A percentile compares a stretch with the other conserved stretches of the same genome.
These are phyloP conservation scores for Aegilops longissima DNA, from an alignment of 176 grass and related monocot genomes.

Conservation along the genomic window DNA sequence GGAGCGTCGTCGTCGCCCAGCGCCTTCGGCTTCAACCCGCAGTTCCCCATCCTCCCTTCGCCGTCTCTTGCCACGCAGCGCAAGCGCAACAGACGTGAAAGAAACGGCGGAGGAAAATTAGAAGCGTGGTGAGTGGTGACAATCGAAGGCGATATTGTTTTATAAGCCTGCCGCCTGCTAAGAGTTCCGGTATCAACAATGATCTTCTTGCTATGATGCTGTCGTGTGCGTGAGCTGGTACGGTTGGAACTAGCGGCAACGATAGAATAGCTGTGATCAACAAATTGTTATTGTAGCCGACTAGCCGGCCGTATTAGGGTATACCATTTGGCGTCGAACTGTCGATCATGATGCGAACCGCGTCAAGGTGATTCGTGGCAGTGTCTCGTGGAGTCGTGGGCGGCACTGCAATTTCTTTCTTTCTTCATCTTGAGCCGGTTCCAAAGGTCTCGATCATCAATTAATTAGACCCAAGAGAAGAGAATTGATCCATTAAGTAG, in stretches of 20 bases:
- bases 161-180: background rate
- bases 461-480: too few relatives aligned
- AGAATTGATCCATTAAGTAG: too few relatives aligned
- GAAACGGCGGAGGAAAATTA: background rate
- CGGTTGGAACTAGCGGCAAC: background rate
- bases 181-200: constrained; percentile 16
- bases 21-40: constrained; percentile 37
- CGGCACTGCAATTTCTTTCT: background rate
- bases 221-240: background rate
- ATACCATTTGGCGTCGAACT: background rate
- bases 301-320: background rate
- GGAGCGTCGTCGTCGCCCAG: constrained; percentile 11
- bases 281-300: background rate
- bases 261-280: background rate
- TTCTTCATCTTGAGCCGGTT: background rate
- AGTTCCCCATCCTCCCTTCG: constrained; percentile 23
- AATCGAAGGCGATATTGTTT: background rate
- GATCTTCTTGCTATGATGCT: background rate
- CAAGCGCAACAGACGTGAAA: background rate
- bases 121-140: background rate
- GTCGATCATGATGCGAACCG: background rate
- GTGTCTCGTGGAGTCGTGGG: background rate
- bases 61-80: background rate
- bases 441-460: too few relatives aligned
- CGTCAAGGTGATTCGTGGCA: background rate